These are phyloP conservation scores for Pyrus bretschneideri DNA, from an alignment of 306 rosid genomes.

Conservation along the genomic window DNA sequence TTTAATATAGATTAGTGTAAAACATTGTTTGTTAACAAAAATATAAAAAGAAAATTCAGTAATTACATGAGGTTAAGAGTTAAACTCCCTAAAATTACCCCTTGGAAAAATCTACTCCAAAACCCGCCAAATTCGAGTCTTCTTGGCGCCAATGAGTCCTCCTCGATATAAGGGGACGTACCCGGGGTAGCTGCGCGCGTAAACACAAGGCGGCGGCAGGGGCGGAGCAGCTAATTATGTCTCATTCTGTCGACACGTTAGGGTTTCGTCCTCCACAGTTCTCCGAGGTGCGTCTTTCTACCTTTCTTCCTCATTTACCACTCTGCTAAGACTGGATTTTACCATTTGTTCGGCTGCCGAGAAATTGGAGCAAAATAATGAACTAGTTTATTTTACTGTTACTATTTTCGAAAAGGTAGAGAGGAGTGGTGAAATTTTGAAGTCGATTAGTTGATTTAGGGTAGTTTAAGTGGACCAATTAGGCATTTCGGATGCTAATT, in stretches of 20 bases:
- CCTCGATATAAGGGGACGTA: not conserved
- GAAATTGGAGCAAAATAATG: not conserved
- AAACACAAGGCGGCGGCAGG: not conserved
- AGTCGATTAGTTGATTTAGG: not conserved
- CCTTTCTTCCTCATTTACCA: not conserved
- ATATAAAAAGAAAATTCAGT: too few species aligned
- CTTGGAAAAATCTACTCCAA: too few species aligned
- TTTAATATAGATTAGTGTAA: too few species aligned
- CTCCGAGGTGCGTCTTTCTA: constrained; percentile 40
- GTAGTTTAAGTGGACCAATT: not conserved
- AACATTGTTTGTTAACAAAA: too few species aligned
- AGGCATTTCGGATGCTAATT: not conserved
- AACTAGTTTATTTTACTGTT: not conserved
- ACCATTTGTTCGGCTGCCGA: not conserved
- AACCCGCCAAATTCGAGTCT: not conserved
- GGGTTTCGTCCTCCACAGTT: constrained; percentile 56
- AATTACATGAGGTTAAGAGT: too few species aligned
- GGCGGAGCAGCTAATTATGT: not conserved
- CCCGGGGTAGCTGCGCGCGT: not conserved
- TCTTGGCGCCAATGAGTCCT: not conserved
- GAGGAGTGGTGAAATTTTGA: not conserved
- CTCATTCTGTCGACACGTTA: constrained; percentile 15
- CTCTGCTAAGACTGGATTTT: not conserved
- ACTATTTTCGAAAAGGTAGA: not conserved
- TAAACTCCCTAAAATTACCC: too few species aligned